A percentile compares a stretch with the other conserved stretches of the same genome.
These are phyloP conservation scores for Colletotrichum sp. DNA, from an alignment of 2,329 filamentous ascomycete species.

Conservation along the genomic window DNA sequence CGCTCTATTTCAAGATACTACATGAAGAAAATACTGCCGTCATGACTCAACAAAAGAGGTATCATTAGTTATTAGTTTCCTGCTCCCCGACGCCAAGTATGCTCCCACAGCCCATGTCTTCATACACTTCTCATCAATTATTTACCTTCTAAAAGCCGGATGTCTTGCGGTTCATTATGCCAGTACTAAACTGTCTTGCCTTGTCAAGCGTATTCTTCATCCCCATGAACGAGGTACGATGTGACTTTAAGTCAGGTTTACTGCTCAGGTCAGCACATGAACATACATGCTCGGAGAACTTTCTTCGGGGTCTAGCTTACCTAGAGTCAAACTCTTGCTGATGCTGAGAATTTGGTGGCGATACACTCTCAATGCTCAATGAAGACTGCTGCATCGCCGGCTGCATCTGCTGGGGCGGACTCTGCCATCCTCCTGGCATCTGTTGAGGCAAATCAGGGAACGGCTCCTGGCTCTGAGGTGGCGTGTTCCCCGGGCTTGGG, in stretches of 20 bases:
- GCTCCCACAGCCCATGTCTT: background rate
- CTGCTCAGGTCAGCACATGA: background rate
- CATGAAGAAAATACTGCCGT: background rate
- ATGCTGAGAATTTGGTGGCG: background rate
- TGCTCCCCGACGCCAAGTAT: background rate
- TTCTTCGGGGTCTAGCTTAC: background rate
- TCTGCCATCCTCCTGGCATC: conserved; percentile 14
- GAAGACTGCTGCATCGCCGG: background rate
- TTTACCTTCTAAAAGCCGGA: conserved; percentile 2
- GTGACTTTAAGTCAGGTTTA: conserved; percentile 14
- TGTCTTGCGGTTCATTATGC: conserved; percentile 17
- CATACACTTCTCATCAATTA: background rate
- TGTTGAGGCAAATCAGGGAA: conserved; percentile 10
- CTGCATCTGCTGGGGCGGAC: background rate
- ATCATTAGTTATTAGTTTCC: background rate
- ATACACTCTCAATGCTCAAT: background rate
- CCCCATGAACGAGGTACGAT: conserved; percentile 16
- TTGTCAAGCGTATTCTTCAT: conserved; percentile 22
- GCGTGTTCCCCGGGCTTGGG: conserved; percentile 1
- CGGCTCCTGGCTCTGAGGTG: conserved; percentile 9
- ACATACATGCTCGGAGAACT: background rate
- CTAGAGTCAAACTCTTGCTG: conserved; percentile 13
- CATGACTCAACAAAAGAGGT: background rate
- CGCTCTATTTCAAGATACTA: background rate
- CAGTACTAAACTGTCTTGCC: conserved; percentile 17